Percentiles rank a stretch among this genome's conserved stretches.
These are phyloP conservation scores for Medicago arabica DNA, from an alignment of 306 rosid species.

Conservation along the genomic window DNA sequence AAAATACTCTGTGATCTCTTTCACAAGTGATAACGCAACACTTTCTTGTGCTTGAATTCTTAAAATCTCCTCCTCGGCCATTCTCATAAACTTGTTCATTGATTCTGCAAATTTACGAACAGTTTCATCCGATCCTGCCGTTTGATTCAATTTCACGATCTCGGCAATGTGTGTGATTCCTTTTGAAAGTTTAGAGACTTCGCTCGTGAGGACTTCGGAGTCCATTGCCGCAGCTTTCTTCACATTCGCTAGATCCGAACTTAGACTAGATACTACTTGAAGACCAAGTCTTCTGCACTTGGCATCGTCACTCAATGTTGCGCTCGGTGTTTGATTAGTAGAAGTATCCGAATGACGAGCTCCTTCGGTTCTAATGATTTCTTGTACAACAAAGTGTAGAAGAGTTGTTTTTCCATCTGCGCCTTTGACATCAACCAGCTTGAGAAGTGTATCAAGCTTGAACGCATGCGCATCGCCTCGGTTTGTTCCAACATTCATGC, in stretches of 20 bases:
- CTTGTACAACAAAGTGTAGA: conserved; percentile 93
- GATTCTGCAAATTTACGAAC: conserved; percentile 63
- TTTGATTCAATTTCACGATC: conserved; percentile 53
- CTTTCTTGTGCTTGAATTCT: conserved; percentile 88
- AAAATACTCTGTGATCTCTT: conserved; percentile 95
- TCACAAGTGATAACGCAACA: conserved; percentile 83
- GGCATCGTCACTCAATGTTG: conserved; percentile 64
- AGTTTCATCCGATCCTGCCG: conserved; percentile 49
- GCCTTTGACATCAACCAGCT: conserved; percentile 86
- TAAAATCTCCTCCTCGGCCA: conserved; percentile 79
- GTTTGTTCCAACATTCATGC: conserved; percentile 97
- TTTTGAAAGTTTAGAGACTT: conserved; percentile 78
- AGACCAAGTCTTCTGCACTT: conserved; percentile 85
- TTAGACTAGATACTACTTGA: conserved; percentile 79
- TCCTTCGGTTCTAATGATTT: conserved; percentile 89
- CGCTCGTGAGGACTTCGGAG: conserved; percentile 73
- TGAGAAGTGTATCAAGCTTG: conserved; percentile 98
- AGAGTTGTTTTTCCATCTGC: conserved; percentile 96
- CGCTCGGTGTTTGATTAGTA: conserved; percentile 52
- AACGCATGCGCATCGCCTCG: conserved; percentile 98
- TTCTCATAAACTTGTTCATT: conserved; percentile 76
- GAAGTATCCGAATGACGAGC: conserved; percentile 61
- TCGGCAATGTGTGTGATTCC: conserved; percentile 68
- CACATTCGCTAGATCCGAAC: conserved; percentile 81
- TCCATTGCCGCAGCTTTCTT: conserved; percentile 98